Base-by-base conservation (phyloP, 2,329 filamentous ascomycete species). In the Samsoniella hepiali region DNA sequence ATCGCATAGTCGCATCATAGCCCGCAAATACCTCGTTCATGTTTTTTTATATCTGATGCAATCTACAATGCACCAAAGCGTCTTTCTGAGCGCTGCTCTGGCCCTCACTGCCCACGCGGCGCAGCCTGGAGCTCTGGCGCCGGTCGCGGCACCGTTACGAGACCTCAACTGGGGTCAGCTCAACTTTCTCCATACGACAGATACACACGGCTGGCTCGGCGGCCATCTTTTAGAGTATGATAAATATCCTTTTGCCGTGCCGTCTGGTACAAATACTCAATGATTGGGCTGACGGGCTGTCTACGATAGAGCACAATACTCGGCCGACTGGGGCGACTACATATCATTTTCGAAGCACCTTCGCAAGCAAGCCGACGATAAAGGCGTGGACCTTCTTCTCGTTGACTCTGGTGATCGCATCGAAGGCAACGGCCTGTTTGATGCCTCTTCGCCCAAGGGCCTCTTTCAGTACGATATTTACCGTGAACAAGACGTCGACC, bases 241-340 rank as follows among this genome's bases (percentile, higher is more conserved):
- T 71, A 1, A 32, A 17, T 5, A 8, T 22, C 3, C 27, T 5
- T 32, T 17, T 13, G 60, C 13, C n/a, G 31, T 50, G 31, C 22
- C 13, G 17, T 11, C 10, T 9, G n/a, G 68, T 71, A 49, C 68
- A 54, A 11, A 17, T 31, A 3, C 47, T 51, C 29, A 17, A 29
- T 34, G 9, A 38, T 6, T 36, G 7, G 2, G 53, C 53, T 63
- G 36, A 63, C 34, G 13, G 13, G 38, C 62, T 63, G 54, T 59
- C 55, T 34, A 8, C 3, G 49, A 34, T 66, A 92, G 90, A 78
- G 83, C 92, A 3, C 94, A 95, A 65, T 99, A 96, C 76, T 93
- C 91, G 7, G 94, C 92, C 54, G 95, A 99, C 76, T 98, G 95
- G 93, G 95, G 95, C 64, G 95, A 99, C 77, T 99, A 98, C 76